These are phyloP conservation scores for Helianthus annuus DNA, from an alignment of 129 eudicot species.

Conservation along the genomic window DNA sequence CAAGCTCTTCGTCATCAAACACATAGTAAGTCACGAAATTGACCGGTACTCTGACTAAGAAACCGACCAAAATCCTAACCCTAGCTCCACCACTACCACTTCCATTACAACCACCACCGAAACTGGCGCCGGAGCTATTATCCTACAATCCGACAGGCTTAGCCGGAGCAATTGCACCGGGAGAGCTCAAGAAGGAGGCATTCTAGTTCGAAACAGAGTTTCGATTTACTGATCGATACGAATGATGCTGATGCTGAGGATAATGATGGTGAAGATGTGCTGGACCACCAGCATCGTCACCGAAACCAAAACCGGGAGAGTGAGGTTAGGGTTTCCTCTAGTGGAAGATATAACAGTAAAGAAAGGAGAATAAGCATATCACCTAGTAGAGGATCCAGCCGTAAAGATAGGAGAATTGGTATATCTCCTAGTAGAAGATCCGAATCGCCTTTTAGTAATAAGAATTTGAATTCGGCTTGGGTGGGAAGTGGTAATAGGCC, in stretches of 20 bases:
- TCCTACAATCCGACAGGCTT: conserved; percentile 77
- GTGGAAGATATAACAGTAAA: conserved; percentile 51
- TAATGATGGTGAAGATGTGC: conserved; percentile 45
- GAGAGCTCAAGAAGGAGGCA: conserved; percentile 49
- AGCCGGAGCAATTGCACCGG: conserved; percentile 80
- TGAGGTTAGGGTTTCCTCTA: conserved; percentile 46
- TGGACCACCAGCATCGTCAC: conserved; percentile 33
- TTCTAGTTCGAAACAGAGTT: conserved; percentile 77
- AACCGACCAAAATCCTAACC: conserved; percentile 14
- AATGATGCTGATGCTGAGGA: conserved; percentile 38
- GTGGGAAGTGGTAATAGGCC: conserved; percentile 19
- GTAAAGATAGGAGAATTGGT: conserved; percentile 78
- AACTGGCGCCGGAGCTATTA: conserved; percentile 40
- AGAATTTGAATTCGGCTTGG: neutral
- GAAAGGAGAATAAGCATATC: conserved; percentile 89
- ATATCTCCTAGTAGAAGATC: conserved; percentile 90
- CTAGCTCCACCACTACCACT: neutral
- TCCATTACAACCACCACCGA: neutral
- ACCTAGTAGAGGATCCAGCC: conserved; percentile 64
- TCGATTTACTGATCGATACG: conserved; percentile 55
- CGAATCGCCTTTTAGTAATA: conserved; percentile 57
- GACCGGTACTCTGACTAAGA: conserved; percentile 44
- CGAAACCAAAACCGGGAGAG: conserved; percentile 43
- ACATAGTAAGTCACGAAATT: conserved; percentile 62
- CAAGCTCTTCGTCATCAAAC: conserved; percentile 70